Evolutionary conservation across 2,329 filamentous ascomycete species (phyloP), one percentile per base, ranked within the genome.

Genomic region (Periglandula ipomoeae): DNA sequence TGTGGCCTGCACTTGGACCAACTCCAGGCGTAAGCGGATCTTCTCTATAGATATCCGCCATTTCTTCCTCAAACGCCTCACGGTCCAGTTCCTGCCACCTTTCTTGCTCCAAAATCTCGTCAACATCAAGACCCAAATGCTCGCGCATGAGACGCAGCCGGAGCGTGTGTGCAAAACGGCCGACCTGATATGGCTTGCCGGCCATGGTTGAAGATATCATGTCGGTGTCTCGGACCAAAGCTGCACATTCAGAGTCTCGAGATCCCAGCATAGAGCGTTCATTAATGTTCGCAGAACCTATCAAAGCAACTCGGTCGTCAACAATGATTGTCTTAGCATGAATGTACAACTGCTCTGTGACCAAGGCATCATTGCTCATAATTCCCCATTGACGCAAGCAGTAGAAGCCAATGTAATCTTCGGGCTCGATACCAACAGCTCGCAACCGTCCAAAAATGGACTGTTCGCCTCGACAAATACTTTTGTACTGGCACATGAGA

Each of bases 201-300:
- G 80, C 89, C 93, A 98, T 97, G 47, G 79, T 87, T 5, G 90
- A 95, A 74, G 82, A 84, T 50, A 96, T 79, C 81, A 95, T 89
- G 63, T 96, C 89, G 1, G 87, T 91, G 63, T 98, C 93, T 47
- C 91, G 82, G 38, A 98, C 87, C 39, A 97, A 78, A 6, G 90
- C 85, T 5, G 91, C 93, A 53, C 87, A 82, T 67, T 98, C 93
- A 0, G 91, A 96, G 65, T 98, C 93, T 59, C 93, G 81, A 44
- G 81, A 85, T 8, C 93, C 93, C 52, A 96, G 67, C 89, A 97
- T 89, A 6, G 91, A 97, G 41, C 93, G 83, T 66, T 98, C 93
- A 59, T 98, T 98, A 73, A 98, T 97, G 63, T 98, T 98, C 47
- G 93, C 93, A 41, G 91, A 97, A 17, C 93, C 93, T 58, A 98